Evolutionary conservation across 208 protist genomes (phyloP).

Genomic region (Kentomonas sorsogonicus): DNA sequence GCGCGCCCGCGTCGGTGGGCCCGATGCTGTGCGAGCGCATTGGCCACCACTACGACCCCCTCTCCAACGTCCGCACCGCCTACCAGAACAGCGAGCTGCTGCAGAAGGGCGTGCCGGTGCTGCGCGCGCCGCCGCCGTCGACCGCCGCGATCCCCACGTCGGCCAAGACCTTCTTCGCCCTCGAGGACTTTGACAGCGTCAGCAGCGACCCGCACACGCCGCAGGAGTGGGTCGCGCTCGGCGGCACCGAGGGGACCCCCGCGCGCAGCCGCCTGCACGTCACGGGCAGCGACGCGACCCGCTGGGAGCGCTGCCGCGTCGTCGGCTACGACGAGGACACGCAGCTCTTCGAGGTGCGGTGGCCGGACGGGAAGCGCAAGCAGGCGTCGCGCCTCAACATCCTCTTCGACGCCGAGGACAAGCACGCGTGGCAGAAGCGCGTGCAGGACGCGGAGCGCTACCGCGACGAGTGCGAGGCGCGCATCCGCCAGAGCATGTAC

Average conservation of each 20-base stretch:
- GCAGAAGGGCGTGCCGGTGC: neutral
- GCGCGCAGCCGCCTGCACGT: constrained; percentile 82
- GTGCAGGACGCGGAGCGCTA: constrained; percentile 63
- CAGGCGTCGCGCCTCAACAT: constrained; percentile 89
- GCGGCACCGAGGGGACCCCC: constrained; percentile 50
- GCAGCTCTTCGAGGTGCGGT: constrained; percentile 66
- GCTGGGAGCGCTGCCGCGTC: constrained; percentile 74
- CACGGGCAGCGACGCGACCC: constrained; percentile 19
- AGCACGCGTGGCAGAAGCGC: constrained; percentile 64
- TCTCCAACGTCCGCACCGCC: constrained; percentile 55
- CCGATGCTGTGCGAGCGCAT: constrained; percentile 46
- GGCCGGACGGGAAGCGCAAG: constrained; percentile 65
- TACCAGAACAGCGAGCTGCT: constrained; percentile 57
- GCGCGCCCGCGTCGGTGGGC: constrained; percentile 10
- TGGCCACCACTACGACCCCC: constrained; percentile 52
- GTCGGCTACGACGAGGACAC: constrained; percentile 57
- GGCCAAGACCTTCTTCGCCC: constrained; percentile 52
- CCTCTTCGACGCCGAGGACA: constrained; percentile 81
- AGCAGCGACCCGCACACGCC: constrained; percentile 67
- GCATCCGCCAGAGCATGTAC: constrained; percentile 71
- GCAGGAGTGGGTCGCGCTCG: constrained; percentile 77
- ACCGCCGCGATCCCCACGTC: constrained; percentile 1
- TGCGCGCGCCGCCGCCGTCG: constrained; percentile 4
- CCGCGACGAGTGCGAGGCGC: constrained; percentile 65
- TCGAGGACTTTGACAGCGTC: constrained; percentile 85